Conservation (phyloP, 441 rosid species). For the Mallotus japonicus region DNA sequence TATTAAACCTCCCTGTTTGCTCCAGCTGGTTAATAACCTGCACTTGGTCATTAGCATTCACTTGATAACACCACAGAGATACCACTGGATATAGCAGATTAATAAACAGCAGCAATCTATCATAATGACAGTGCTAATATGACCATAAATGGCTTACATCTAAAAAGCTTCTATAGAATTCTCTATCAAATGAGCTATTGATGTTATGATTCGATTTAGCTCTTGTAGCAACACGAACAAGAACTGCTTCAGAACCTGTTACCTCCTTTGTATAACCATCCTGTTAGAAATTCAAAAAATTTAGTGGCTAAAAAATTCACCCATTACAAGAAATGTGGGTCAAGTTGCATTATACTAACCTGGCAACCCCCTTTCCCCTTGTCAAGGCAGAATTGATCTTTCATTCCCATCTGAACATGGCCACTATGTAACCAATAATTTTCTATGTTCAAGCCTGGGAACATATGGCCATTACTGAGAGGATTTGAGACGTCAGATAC, state of each 20-base stretch:
- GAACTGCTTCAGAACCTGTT: constrained; percentile 54
- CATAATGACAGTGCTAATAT: too few relatives aligned
- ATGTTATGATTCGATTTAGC: constrained; percentile 58
- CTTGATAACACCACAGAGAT: too few relatives aligned
- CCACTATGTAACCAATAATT: constrained; percentile 77
- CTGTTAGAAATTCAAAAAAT: constrained; percentile 27
- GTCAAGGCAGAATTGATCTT: constrained; percentile 60
- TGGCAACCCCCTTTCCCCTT: constrained; percentile 69
- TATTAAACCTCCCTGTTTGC: constrained; percentile 54
- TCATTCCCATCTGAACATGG: constrained; percentile 70
- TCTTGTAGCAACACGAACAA: constrained; percentile 69
- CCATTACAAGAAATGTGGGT: neutral
- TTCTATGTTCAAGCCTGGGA: constrained; percentile 54
- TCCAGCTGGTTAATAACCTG: neutral
- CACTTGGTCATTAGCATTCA: too few relatives aligned
- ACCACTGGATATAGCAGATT: too few relatives aligned
- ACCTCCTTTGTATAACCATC: constrained; percentile 82
- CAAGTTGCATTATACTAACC: constrained; percentile 32
- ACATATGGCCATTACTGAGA: constrained; percentile 47
- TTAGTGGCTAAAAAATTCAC: neutral
- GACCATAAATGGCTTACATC: constrained; percentile 44
- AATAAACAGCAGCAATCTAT: too few relatives aligned
- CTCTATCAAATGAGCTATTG: constrained; percentile 47
- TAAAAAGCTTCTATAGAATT: constrained; percentile 68
- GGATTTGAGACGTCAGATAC: constrained; percentile 74